Evolutionary conservation across 352 stramenopile genomes (phyloP), one percentile per base, ranked within the genome.

Genomic region (Pythium graminicola): DNA sequence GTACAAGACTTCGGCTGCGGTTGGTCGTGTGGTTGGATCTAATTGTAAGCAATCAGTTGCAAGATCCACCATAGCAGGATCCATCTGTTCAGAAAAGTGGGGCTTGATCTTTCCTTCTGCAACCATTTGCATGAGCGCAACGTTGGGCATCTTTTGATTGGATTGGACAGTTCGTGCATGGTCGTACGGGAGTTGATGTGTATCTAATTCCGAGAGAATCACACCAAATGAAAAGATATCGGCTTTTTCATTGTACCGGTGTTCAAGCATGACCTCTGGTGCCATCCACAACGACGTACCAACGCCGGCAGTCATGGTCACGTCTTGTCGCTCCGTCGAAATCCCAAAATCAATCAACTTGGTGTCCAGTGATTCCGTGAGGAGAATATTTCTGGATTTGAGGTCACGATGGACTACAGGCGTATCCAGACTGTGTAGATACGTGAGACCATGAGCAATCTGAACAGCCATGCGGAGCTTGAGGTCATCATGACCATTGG

Each of bases 341-440:
- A 72, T 53, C 10, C 65, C 65, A 48, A 82, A 82, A 45, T 79
- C 69, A 11, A 59, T 79, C 19, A 82, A 35, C 40, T 79, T 79
- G 28, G 65, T 65, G 31, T 78, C 33, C 17, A 60, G 20, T 0
- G 61, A 27, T 0, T 28, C 29, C 6, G 38, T 57, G 20, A 80
- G 32, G 31, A 80, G 33, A n/a, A 76, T 41, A 38, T 80, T 80
- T 22, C 63, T 63, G 4, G 70, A 80, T 57, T 76, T 78, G 57
- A 79, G 60, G 47, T 79, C 69, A 10, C 69, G 69, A 51, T 79
- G 69, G 2, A 79, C 32, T 4, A 77, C 41, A 0, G 38, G 40
- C 22, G 60, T 56, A 0, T 44, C 3, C 6, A 76, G 47, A 4
- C 59, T 67, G 47, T 78, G 71, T n/a, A 81, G 47, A 23, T 78